These are phyloP conservation scores for Wickerhamomyces sp. DNA, from an alignment of 1,139 yeast genomes.

Conservation along the genomic window DNA sequence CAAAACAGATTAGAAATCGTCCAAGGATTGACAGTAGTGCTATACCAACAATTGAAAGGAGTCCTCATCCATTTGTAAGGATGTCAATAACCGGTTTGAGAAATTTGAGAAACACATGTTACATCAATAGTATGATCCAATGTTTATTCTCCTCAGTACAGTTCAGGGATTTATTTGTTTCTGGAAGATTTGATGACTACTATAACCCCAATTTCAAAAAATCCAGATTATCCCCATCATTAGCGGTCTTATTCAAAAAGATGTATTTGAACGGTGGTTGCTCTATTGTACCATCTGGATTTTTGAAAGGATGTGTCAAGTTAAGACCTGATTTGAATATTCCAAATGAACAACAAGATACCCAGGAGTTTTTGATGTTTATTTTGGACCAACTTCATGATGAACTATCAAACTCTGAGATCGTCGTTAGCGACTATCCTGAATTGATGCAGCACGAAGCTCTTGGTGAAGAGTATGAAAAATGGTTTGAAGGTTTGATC, in stretches of 20 bases:
- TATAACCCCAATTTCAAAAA: conserved; percentile 30
- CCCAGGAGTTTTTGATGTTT: conserved; percentile 68
- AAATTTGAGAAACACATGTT: conserved; percentile 70
- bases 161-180: conserved; percentile 39
- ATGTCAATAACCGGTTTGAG: conserved; percentile 58
- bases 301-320: conserved; percentile 46
- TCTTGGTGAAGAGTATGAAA: conserved; percentile 43
- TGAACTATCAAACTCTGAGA: conserved; percentile 43
- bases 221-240: conserved; percentile 37
- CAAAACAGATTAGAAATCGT: conserved; percentile 16
- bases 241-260: conserved; percentile 44
- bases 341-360: conserved; percentile 73
- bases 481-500: conserved; percentile 52
- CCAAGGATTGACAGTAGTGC: conserved; percentile 13
- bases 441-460: conserved; percentile 31
- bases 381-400: conserved; percentile 65
- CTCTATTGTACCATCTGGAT: conserved; percentile 60
- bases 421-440: conserved; percentile 34
- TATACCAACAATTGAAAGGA: conserved; percentile 34
- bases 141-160: conserved; percentile 49
- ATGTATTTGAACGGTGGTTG: conserved; percentile 50
- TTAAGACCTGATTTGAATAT: conserved; percentile 62
- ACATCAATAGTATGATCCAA: conserved; percentile 66
- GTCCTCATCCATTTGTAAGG: conserved; percentile 34
- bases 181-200: conserved; percentile 38